Percentiles rank a stretch among this genome's conserved stretches.
phyloP scores from a whole-genome alignment of 371 early-diverging fungal species.

The Mucor sp. region DNA sequence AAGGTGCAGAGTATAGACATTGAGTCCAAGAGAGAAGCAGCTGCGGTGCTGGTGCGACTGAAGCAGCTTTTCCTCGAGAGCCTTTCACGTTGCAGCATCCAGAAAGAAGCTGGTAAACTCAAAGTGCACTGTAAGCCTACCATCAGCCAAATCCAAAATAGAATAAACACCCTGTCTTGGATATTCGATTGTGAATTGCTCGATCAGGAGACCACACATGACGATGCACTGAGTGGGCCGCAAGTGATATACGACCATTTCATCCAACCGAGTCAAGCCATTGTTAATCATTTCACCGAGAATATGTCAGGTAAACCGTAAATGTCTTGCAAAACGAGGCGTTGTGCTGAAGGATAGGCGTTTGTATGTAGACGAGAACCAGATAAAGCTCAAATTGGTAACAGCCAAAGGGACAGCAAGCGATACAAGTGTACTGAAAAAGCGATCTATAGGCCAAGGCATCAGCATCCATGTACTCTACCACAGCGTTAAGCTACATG shows the following conservation, averaged over 20 bases:
- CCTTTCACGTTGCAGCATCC: not conserved
- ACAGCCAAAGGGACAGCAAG: not conserved
- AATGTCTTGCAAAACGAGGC: not conserved
- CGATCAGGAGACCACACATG: constrained; percentile 1
- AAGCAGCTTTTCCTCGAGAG: not conserved
- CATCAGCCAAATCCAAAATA: not conserved
- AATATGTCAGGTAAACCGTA: constrained; percentile 3
- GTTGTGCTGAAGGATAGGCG: not conserved
- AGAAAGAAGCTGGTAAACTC: not conserved
- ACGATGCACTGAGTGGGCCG: constrained; percentile 5
- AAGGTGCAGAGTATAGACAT: constrained; percentile 11
- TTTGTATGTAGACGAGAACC: not conserved
- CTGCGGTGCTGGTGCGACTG: not conserved
- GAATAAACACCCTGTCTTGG: constrained; percentile 10
- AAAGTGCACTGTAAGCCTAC: not conserved
- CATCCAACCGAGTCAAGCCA: constrained; percentile 9
- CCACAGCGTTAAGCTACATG: not conserved
- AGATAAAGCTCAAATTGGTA: constrained; percentile 7
- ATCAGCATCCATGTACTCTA: constrained; percentile 3
- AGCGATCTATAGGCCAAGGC: not conserved
- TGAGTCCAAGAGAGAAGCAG: constrained; percentile 8
- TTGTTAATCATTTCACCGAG: constrained; percentile 15
- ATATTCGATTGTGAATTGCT: constrained; percentile 15
- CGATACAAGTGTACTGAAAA: not conserved
- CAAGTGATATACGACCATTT: constrained; percentile 16